Conservation (phyloP, 257 asterid genomes). For the Voacanga thouarsii region DNA sequence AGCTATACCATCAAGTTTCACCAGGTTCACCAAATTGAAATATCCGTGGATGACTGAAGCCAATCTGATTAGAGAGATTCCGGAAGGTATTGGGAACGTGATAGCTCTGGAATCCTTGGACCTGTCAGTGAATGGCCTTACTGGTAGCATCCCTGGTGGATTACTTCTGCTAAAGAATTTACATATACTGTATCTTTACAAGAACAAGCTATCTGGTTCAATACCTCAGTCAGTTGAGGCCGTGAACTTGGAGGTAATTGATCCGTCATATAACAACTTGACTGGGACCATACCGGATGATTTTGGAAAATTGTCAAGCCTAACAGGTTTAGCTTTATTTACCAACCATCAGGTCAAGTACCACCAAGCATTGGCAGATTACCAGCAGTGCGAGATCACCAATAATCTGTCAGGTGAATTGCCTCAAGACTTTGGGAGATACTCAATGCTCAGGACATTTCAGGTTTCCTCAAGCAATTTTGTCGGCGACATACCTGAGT, state of each 20-base stretch:
- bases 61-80: constrained; percentile 70
- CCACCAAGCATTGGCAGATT: constrained; percentile 58
- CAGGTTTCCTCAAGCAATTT: constrained; percentile 56
- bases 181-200: constrained; percentile 27
- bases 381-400: constrained; percentile 32
- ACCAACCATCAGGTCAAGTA: constrained; percentile 64
- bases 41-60: constrained; percentile 37
- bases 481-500: constrained; percentile 48
- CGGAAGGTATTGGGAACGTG: constrained; percentile 54
- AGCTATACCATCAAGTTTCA: constrained; percentile 52
- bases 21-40: constrained; percentile 50
- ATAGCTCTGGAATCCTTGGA: constrained; percentile 54
- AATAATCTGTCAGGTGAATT: constrained; percentile 68
- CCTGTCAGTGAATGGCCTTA: constrained; percentile 48
- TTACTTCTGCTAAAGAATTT: constrained; percentile 56
- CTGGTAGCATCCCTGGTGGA: constrained; percentile 51
- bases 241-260: constrained; percentile 42
- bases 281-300: constrained; percentile 64
- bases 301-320: constrained; percentile 51
- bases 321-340: constrained; percentile 49
- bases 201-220: constrained; percentile 52
- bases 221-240: constrained; percentile 53
- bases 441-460: constrained; percentile 45
- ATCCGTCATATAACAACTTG: constrained; percentile 52
- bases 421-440: constrained; percentile 72